Percentiles rank a stretch among this genome's conserved stretches.
Conservation (phyloP, 768 basidiomycete genomes). For the Boletus coccyginus region DNA sequence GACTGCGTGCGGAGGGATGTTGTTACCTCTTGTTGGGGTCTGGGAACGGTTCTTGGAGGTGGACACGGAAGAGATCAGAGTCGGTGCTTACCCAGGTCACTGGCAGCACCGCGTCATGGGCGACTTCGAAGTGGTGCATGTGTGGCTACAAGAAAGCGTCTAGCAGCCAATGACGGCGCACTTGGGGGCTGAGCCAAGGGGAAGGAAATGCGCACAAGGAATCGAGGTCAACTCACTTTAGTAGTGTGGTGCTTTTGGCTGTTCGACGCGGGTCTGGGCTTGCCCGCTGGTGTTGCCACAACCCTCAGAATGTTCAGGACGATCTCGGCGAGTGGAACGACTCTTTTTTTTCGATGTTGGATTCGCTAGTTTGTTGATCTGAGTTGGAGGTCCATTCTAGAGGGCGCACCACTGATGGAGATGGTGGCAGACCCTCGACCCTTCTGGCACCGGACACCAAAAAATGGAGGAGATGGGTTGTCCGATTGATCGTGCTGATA, state of each 20-base stretch:
- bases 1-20: slow-evolving; percentile 20
- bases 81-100: slow-evolving; percentile 15
- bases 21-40: slow-evolving; percentile 15
- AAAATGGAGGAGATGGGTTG: background rate
- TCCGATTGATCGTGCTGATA: slow-evolving; percentile 2
- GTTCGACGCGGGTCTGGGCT: background rate
- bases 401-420: no score
- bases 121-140: slow-evolving; percentile 4
- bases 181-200: background rate
- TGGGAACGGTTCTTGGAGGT: background rate
- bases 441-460: background rate
- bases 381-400: background rate
- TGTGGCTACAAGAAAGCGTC: background rate
- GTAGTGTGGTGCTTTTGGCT: background rate
- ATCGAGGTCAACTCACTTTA: background rate
- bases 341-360: background rate
- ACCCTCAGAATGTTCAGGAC: slow-evolving; percentile 5
- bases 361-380: background rate
- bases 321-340: background rate
- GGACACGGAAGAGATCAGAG: background rate
- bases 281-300: background rate
- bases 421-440: background rate
- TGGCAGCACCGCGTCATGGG: slow-evolving; percentile 3
- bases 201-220: background rate
- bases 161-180: no score